Conservation (phyloP, 768 basidiomycete species). For the Xerocomellus intermedius region DNA sequence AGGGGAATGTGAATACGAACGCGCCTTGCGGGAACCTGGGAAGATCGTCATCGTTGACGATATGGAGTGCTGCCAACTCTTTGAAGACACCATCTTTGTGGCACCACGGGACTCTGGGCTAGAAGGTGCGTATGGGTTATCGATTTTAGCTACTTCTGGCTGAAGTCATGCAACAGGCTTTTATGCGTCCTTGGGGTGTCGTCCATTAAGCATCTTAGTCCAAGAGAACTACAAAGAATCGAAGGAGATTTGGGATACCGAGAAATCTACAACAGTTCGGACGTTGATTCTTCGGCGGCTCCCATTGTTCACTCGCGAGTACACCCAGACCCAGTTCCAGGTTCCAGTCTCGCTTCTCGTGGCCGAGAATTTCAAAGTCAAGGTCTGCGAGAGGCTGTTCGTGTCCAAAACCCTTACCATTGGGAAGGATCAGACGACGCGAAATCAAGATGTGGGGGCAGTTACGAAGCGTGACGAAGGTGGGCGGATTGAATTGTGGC, state of each 20-base stretch:
- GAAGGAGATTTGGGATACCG: constrained; percentile 45
- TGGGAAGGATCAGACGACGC: constrained; percentile 45
- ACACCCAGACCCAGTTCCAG: constrained; percentile 57
- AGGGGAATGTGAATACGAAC: too few species aligned
- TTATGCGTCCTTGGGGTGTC: constrained; percentile 71
- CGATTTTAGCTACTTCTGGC: neutral
- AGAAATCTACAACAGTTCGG: constrained; percentile 47
- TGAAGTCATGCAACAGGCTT: constrained; percentile 45
- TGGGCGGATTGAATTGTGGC: constrained; percentile 63
- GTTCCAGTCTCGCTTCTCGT: constrained; percentile 58
- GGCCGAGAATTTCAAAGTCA: constrained; percentile 62
- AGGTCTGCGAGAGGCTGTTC: constrained; percentile 55
- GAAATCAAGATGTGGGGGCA: constrained; percentile 66
- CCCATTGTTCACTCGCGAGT: constrained; percentile 61
- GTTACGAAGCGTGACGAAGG: constrained; percentile 50
- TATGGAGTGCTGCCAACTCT: constrained; percentile 68
- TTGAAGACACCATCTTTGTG: constrained; percentile 66
- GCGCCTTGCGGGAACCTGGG: constrained; percentile 49
- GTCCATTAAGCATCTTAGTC: constrained; percentile 26
- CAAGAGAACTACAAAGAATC: constrained; percentile 67
- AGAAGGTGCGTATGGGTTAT: constrained; percentile 51
- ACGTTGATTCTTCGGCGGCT: constrained; percentile 73
- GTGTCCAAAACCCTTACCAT: constrained; percentile 58
- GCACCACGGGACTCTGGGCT: constrained; percentile 81
- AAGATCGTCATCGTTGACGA: constrained; percentile 84